A percentile compares a stretch with the other conserved stretches of the same genome.
Evolutionary conservation across 305 asterid species (phyloP).

Genomic region (Vinca major): DNA sequence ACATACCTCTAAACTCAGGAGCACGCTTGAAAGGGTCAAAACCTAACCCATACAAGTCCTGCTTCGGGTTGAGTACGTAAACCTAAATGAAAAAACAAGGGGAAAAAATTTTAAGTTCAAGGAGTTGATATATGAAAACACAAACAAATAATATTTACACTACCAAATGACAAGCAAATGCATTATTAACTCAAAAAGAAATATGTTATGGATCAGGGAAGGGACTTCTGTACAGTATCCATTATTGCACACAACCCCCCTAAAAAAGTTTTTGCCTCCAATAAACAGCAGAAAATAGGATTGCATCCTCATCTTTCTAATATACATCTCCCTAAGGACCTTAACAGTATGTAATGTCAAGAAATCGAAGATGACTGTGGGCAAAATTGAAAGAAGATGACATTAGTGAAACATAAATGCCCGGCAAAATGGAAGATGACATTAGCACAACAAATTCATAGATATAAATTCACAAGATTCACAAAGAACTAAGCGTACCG

Average conservation of each 20-base stretch:
- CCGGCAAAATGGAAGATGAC: not conserved
- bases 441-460: not conserved
- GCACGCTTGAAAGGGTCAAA: slow-evolving; percentile 94
- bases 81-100: slow-evolving; percentile 44
- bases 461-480: not conserved
- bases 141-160: not conserved
- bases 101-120: not conserved
- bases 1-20: slow-evolving; percentile 92
- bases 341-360: not conserved
- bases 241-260: not conserved
- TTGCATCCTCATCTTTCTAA: not conserved
- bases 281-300: not conserved
- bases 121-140: slow-evolving; percentile 1
- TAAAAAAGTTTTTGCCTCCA: not conserved
- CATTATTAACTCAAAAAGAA: not conserved
- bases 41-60: slow-evolving; percentile 79
- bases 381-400: not conserved
- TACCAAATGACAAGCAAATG: not conserved
- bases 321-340: not conserved
- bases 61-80: slow-evolving; percentile 72
- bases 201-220: not conserved
- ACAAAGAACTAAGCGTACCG: slow-evolving; percentile 35
- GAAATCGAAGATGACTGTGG: not conserved
- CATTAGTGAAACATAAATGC: not conserved
- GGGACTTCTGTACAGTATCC: not conserved